Evolutionary conservation across 2,329 filamentous ascomycete species (phyloP).

Genomic region (Emergomyces africanus): DNA sequence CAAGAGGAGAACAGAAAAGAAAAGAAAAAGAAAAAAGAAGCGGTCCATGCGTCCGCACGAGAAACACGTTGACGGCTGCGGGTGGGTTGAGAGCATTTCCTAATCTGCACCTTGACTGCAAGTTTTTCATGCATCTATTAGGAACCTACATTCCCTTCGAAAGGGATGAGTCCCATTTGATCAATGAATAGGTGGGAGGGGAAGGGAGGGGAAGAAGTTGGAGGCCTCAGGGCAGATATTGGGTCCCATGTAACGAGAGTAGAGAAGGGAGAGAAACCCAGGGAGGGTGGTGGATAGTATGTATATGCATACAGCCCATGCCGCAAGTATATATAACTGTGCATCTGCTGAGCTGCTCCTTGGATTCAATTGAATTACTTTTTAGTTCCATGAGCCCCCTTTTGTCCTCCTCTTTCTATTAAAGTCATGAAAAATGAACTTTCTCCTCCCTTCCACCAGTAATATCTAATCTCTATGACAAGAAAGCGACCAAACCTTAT

Average conservation of each 20-base stretch:
- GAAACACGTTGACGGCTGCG: background rate
- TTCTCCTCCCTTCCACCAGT: background rate
- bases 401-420: background rate
- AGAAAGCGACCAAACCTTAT: background rate
- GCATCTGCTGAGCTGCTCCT: background rate
- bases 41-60: background rate
- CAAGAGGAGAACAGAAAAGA: background rate
- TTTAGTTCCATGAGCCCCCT: background rate
- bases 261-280: background rate
- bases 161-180: background rate
- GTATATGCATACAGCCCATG: background rate
- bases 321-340: background rate
- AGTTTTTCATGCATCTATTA: background rate
- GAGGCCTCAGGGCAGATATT: background rate
- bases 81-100: background rate
- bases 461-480: background rate
- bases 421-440: background rate
- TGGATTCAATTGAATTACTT: background rate
- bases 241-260: background rate
- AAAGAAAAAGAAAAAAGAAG: background rate
- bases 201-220: background rate
- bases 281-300: background rate
- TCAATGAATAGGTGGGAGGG: no score
- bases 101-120: background rate
- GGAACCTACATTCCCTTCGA: background rate